phyloP scores from a whole-genome alignment of 192 early-diverging fungal species.

The Backusella australiensis region DNA sequence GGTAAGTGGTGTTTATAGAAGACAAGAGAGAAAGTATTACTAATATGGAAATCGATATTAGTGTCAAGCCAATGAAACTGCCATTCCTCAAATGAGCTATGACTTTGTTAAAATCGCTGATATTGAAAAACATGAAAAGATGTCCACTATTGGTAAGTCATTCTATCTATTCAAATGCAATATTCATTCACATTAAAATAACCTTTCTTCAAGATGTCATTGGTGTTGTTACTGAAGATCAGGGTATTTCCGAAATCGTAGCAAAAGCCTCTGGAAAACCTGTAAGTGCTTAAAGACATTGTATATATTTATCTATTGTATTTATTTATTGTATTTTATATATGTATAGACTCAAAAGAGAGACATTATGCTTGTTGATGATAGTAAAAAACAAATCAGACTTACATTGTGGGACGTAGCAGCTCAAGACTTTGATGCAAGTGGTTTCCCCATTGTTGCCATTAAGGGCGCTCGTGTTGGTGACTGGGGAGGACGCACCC shows the following conservation, averaged over 20 bases:
- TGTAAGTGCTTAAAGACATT: slow-evolving; percentile 37
- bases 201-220: slow-evolving; percentile 66
- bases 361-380: slow-evolving; percentile 80
- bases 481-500: slow-evolving; percentile 80
- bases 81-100: slow-evolving; percentile 51
- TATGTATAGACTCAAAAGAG: slow-evolving; percentile 69
- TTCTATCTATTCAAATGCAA: background rate
- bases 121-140: slow-evolving; percentile 70
- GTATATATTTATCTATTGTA: background rate
- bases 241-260: slow-evolving; percentile 58
- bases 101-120: slow-evolving; percentile 69
- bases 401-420: slow-evolving; percentile 87
- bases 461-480: slow-evolving; percentile 83
- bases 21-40: background rate
- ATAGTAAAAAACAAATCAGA: slow-evolving; percentile 63
- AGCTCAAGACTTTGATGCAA: slow-evolving; percentile 63
- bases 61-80: slow-evolving; percentile 46
- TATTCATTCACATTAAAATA: background rate
- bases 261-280: slow-evolving; percentile 57
- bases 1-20: slow-evolving; percentile 27
- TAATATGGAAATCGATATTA: slow-evolving; percentile 12
- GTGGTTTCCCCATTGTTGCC: slow-evolving; percentile 62
- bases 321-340: background rate
- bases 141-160: slow-evolving; percentile 55
- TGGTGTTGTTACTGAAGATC: slow-evolving; percentile 65